Base-by-base conservation (phyloP, 768 basidiomycete genomes). In the Cystoderma amianthinum region DNA sequence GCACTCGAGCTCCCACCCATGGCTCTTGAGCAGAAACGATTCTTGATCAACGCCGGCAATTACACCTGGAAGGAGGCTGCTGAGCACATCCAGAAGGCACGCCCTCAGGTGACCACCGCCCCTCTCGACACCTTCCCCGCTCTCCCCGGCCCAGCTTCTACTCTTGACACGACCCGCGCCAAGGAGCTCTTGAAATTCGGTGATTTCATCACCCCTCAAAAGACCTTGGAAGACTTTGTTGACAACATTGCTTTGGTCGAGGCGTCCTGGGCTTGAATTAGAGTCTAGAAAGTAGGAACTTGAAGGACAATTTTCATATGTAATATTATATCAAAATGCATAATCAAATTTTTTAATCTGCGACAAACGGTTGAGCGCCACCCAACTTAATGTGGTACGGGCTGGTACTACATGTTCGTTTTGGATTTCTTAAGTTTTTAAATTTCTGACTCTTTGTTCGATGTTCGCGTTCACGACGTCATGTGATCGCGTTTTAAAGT, bases 31-130 rank as follows among this genome's bases (percentile, higher is more conserved):
- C 42, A 52, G 42, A 59, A 57, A 42, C 55, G 64, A 18, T 63
- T 61, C 50, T 39, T 62, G 18, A 43, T 57, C 43, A 63, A 56
- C 38, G 48, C 24, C 6, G 53, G 49, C 15, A 55, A 53, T 30
- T 48, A 51, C 36, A 54, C 52, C 16, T 65, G 62, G 62, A 51
- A 51, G 21, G 39, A 62, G 32, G 61, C 53, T 17, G 54, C 52
- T 13, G 52, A 44, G 39, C 42, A 56, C 42, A 41, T 63, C 16
- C 52, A 54, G 42, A 50, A 52, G 39, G 47, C 41, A 9, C 46
- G 46, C 24, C 56, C 59, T 15, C 48, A 51, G 28, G 20, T 56
- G 35, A 46, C 41, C 35, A 44, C 48, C 13, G 43, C 49, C 16
- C 30, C 44, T 17, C 39, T 43, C 3, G 44, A 49, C 3, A 35